Evolutionary conservation across 148 eudicot genomes (phyloP), one percentile per base, ranked within the genome.

Genomic region (Rhododendron griersonianum): DNA sequence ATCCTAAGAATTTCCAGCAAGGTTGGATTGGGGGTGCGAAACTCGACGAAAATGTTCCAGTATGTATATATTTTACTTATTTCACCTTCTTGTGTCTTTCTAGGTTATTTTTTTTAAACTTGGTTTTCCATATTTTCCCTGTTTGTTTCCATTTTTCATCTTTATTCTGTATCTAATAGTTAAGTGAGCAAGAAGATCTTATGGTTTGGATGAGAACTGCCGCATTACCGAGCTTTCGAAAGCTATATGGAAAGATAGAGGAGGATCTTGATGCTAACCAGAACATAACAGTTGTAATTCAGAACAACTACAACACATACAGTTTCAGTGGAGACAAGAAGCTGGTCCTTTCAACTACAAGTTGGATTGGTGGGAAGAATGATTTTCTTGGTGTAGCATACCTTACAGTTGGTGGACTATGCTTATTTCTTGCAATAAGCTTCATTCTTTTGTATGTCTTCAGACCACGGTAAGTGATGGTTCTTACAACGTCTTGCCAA

Each of bases 21-120:
- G 93, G 95, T n/a, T 84, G 92, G 37, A 89, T 92, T 82, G 98
- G 98, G 45, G 98, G 98, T 71, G 96, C 88, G 79, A 89, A 87
- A 48, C 91, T 95, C 51, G 84, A 95, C 84, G 89, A 90, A 53
- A 81, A 39, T 6, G 86, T 91, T 85, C 95, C 98, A 14, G 98
- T 95, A 84, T 89, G 94, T 87, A 61, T 63, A 76, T 81, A 69
- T 71, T 44, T 48, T 75, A 33, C 55, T 11, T 44, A 25, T 63
- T 57, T n/a, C 6, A 37, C 44, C 47, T 80, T 59, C 33, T 39
- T n/a, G 7, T 53, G n/a, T 30, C 35, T 51, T 57, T 19, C 13
- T 39, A 23, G 35, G 57, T 61, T 30, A 7, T 37, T 18, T 59
- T 30, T 51, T 28, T 28, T 33, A 0, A 30, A 33, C 8, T 59